phyloP scores from a whole-genome alignment of 2,329 filamentous ascomycete species.

The Aspergillus ochraceus region DNA sequence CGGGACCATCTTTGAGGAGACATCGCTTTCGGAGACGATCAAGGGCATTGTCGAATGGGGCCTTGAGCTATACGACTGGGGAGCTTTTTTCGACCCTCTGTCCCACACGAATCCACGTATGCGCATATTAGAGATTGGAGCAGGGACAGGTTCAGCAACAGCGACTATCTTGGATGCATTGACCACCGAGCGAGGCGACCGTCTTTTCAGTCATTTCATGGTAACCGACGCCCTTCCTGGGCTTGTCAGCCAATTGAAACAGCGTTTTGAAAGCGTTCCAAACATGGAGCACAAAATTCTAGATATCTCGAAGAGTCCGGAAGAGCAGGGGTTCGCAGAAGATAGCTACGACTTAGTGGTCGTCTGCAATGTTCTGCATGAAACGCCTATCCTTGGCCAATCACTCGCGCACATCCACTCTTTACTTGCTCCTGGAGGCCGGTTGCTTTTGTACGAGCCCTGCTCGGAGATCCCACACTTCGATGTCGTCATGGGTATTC shows the following conservation, averaged over 20 bases:
- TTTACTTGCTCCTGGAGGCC: conserved; percentile 6
- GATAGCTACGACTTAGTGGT: conserved; percentile 1
- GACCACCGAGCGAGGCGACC: neutral
- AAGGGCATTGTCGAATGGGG: conserved; percentile 3
- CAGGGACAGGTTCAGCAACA: neutral
- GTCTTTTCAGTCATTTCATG: neutral
- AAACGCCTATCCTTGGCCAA: neutral
- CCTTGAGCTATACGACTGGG: neutral
- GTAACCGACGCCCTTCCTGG: neutral
- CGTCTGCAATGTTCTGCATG: conserved; percentile 1
- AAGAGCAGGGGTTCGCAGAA: neutral
- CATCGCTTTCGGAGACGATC: neutral
- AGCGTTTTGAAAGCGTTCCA: neutral
- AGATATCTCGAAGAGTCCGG: neutral
- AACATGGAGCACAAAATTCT: neutral
- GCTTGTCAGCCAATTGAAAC: neutral
- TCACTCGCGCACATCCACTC: neutral
- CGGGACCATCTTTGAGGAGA: neutral
- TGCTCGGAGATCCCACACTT: neutral
- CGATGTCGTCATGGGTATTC: conserved; percentile 17
- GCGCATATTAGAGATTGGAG: conserved; percentile 4
- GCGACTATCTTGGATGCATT: neutral
- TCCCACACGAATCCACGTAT: neutral
- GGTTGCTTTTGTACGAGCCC: conserved; percentile 10
- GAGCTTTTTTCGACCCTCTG: neutral